Conservation (phyloP, 1,139 yeast genomes). For the Barnettozyma hawaiiensis region DNA sequence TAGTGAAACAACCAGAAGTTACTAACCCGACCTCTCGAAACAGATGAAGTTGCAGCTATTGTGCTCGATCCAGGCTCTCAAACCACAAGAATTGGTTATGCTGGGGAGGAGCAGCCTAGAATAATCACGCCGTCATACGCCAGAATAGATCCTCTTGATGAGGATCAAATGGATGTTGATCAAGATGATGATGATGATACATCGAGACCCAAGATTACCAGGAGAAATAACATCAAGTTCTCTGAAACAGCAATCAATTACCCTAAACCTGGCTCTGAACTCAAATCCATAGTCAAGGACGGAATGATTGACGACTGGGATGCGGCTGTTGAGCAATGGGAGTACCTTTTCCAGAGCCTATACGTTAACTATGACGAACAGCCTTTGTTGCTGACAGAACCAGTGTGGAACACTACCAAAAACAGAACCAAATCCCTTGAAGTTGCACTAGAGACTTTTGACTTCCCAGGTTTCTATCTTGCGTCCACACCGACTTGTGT, state of each 20-base stretch:
- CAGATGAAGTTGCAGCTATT: constrained; percentile 83
- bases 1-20: background rate
- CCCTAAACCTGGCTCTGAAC: constrained; percentile 47
- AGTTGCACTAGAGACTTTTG: constrained; percentile 62
- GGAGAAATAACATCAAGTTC: constrained; percentile 26
- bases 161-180: constrained; percentile 25
- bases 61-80: constrained; percentile 90
- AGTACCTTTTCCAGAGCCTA: constrained; percentile 44
- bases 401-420: constrained; percentile 71
- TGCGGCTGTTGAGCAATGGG: constrained; percentile 62
- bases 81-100: constrained; percentile 80
- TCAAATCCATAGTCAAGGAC: constrained; percentile 55
- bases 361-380: constrained; percentile 57
- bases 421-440: constrained; percentile 75
- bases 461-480: constrained; percentile 80
- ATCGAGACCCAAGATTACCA: constrained; percentile 14
- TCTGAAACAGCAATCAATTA: constrained; percentile 56
- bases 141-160: constrained; percentile 29
- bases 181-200: constrained; percentile 29
- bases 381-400: constrained; percentile 78
- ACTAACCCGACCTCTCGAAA: constrained; percentile 7
- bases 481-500: constrained; percentile 87
- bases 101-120: constrained; percentile 91
- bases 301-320: constrained; percentile 70
- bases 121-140: constrained; percentile 64